A percentile compares a stretch with the other conserved stretches of the same genome.
phyloP scores from a whole-genome alignment of 2,329 filamentous ascomycete species.

The Phialophora tarda region DNA sequence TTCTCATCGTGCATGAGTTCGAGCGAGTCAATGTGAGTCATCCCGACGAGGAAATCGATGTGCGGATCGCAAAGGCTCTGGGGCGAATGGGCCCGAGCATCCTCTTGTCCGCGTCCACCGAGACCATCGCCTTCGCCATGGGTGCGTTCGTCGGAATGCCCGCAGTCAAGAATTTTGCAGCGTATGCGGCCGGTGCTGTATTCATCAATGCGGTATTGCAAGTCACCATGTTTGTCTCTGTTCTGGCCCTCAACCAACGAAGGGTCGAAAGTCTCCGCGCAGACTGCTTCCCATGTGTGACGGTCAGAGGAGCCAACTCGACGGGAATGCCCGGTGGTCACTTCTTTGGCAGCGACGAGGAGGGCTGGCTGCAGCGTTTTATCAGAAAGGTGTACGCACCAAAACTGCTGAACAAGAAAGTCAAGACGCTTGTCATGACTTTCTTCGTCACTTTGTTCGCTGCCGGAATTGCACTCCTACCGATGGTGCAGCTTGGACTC shows the following conservation, averaged over 20 bases:
- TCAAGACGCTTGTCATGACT: conserved; percentile 76
- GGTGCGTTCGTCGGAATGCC: conserved; percentile 97
- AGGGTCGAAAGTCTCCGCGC: conserved; percentile 86
- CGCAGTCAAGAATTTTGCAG: conserved; percentile 94
- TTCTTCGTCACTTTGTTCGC: conserved; percentile 88
- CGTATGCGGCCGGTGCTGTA: conserved; percentile 94
- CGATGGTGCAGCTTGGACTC: conserved; percentile 81
- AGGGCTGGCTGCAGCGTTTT: conserved; percentile 81
- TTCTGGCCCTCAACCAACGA: conserved; percentile 87
- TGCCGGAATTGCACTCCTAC: conserved; percentile 81
- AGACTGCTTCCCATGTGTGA: conserved; percentile 90
- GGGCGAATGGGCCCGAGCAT: conserved; percentile 97
- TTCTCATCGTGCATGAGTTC: conserved; percentile 97
- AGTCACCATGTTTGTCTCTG: conserved; percentile 94
- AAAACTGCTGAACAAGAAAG: conserved; percentile 75
- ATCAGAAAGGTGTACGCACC: conserved; percentile 92
- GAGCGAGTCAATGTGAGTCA: conserved; percentile 92
- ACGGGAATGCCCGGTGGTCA: conserved; percentile 67
- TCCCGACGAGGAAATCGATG: conserved; percentile 84
- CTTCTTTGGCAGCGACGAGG: conserved; percentile 77
- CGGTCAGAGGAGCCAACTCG: conserved; percentile 75
- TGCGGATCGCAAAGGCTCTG: conserved; percentile 83
- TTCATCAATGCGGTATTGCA: conserved; percentile 97
- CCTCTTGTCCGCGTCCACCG: conserved; percentile 89
- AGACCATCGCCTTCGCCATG: conserved; percentile 90